Percentiles rank a stretch among this genome's conserved stretches.
phyloP scores from a whole-genome alignment of 164 flowering plant species.

The Malania oleifera region DNA sequence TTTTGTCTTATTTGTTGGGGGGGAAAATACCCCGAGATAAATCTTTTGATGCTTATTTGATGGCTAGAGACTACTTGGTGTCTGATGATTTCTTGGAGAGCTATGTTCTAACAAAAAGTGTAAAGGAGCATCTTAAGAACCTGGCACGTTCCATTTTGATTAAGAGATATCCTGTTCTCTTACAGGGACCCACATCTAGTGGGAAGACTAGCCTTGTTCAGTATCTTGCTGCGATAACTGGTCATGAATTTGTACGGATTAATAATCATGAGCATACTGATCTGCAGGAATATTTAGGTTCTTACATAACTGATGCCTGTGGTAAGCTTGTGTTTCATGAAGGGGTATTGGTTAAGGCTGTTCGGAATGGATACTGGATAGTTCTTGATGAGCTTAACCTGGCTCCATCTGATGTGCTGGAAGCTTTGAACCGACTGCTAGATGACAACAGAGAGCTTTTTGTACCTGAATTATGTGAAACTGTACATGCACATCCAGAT shows the following conservation, averaged over 20 bases:
- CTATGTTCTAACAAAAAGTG: constrained; percentile 69
- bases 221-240: constrained; percentile 81
- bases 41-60: constrained; percentile 41
- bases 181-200: constrained; percentile 99
- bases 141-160: constrained; percentile 73
- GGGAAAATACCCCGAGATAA: constrained; percentile 33
- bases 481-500: constrained; percentile 72
- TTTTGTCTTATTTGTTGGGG: constrained; percentile 37
- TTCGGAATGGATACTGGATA: constrained; percentile 85
- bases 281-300: constrained; percentile 91
- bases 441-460: constrained; percentile 97
- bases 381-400: constrained; percentile 96
- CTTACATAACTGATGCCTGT: constrained; percentile 66
- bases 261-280: constrained; percentile 99
- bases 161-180: constrained; percentile 81
- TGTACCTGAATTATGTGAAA: constrained; percentile 78
- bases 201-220: constrained; percentile 97
- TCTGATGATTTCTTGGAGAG: constrained; percentile 32
- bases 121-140: constrained; percentile 59
- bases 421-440: constrained; percentile 84
- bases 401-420: constrained; percentile 96
- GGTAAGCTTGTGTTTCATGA: constrained; percentile 91
- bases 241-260: constrained; percentile 83
- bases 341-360: constrained; percentile 88
- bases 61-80: constrained; percentile 4